Evolutionary conservation across 805 yeast genomes (phyloP).

Genomic region (Candida maesae): DNA sequence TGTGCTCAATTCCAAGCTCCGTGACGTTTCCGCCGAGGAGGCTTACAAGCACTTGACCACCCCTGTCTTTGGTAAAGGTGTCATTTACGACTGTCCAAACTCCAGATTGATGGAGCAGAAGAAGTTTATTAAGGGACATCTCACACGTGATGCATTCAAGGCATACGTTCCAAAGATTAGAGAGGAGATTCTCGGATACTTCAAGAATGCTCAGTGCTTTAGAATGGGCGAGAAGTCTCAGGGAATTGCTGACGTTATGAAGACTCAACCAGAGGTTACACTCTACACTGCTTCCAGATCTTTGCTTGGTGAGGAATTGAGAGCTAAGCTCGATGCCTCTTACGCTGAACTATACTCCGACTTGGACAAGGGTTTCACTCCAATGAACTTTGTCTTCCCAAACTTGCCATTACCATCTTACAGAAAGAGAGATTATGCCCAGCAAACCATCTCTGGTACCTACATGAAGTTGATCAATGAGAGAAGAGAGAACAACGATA

Average conservation of each 20-base stretch:
- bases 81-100: constrained; percentile 95
- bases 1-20: constrained; percentile 82
- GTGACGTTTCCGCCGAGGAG: constrained; percentile 93
- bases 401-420: constrained; percentile 86
- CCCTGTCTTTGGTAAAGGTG: constrained; percentile 98
- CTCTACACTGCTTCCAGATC: constrained; percentile 95
- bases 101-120: constrained; percentile 95
- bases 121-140: constrained; percentile 89
- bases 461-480: constrained; percentile 73
- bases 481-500: constrained; percentile 74
- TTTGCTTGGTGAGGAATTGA: constrained; percentile 86
- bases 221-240: constrained; percentile 33
- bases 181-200: constrained; percentile 69
- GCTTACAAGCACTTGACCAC: constrained; percentile 96
- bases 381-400: constrained; percentile 93
- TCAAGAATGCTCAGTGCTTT: constrained; percentile 50
- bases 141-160: constrained; percentile 80
- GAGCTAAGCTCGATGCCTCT: constrained; percentile 72
- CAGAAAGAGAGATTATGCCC: constrained; percentile 84
- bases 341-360: constrained; percentile 87
- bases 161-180: constrained; percentile 84
- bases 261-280: constrained; percentile 90
- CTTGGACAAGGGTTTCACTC: constrained; percentile 95
- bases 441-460: constrained; percentile 70
- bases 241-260: constrained; percentile 67